Evolutionary conservation across 2,329 filamentous ascomycete genomes (phyloP).

Genomic region (Alternaria angustiovoidea): DNA sequence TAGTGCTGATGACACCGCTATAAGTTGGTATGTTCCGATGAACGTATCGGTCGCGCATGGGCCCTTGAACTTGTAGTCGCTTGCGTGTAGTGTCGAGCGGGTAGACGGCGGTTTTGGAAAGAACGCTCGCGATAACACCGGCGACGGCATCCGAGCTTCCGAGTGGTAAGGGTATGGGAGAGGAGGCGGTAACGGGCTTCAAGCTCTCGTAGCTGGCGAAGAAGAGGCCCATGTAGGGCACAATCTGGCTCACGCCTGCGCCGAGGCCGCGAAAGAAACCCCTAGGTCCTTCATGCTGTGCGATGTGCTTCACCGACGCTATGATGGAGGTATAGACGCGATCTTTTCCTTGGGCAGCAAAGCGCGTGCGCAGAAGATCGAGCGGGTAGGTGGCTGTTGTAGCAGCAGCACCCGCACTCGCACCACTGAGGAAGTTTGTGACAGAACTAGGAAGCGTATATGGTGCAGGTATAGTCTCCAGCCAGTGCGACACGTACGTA

Average conservation of each 20-base stretch:
- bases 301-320: conserved; percentile 75
- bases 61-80: conserved; percentile 92
- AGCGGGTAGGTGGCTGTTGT: conserved; percentile 90
- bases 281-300: conserved; percentile 72
- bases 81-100: conserved; percentile 93
- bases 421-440: conserved; percentile 85
- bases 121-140: conserved; percentile 78
- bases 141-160: conserved; percentile 85
- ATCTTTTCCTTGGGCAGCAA: conserved; percentile 89
- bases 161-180: conserved; percentile 68
- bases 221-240: conserved; percentile 97
- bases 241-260: conserved; percentile 84
- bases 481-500: conserved; percentile 73
- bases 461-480: conserved; percentile 62
- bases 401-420: conserved; percentile 79
- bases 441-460: conserved; percentile 68
- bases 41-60: conserved; percentile 79
- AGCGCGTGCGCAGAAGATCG: conserved; percentile 90
- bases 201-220: conserved; percentile 88
- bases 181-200: conserved; percentile 54
- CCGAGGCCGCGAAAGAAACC: conserved; percentile 91
- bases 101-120: conserved; percentile 90
- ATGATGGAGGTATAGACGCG: conserved; percentile 79
- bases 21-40: conserved; percentile 91
- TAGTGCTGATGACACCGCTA: conserved; percentile 68